Evolutionary conservation across 208 protist genomes (phyloP).

Genomic region (Leishmania amazonensis): DNA sequence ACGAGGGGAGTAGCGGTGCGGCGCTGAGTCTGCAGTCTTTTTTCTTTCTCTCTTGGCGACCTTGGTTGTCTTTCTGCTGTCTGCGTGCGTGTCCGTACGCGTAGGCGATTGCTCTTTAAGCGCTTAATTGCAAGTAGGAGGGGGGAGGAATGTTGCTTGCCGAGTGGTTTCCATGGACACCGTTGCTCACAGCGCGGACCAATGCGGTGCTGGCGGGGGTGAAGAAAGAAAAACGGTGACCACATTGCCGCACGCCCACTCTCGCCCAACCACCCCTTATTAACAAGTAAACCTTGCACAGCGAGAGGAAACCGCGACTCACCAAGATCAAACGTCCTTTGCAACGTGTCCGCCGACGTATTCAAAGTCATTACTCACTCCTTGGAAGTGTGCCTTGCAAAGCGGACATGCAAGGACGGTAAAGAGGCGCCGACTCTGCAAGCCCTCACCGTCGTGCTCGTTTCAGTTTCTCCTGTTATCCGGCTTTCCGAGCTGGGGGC

Average conservation of each 20-base stretch:
- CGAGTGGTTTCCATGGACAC: neutral
- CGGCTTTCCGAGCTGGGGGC: neutral
- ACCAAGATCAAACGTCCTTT: neutral
- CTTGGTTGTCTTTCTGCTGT: constrained; percentile 5
- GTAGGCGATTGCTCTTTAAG: neutral
- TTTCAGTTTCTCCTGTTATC: constrained; percentile 1
- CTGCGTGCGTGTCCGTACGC: neutral
- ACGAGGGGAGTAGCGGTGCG: neutral
- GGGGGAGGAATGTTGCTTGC: neutral
- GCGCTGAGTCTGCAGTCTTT: neutral
- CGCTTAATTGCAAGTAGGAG: neutral
- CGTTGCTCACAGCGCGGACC: neutral
- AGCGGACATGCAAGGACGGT: neutral
- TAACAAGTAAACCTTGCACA: neutral
- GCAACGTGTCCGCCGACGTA: neutral
- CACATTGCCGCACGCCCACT: neutral
- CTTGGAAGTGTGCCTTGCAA: neutral
- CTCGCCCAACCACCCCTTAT: no score
- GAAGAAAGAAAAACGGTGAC: neutral
- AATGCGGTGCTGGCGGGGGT: neutral
- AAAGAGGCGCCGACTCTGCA: neutral
- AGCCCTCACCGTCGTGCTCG: neutral
- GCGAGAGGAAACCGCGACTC: neutral
- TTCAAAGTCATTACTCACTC: neutral
- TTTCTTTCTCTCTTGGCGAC: neutral